These are phyloP conservation scores for Coix lacrymajobi DNA, from an alignment of 176 grass and related monocot species.

Conservation along the genomic window DNA sequence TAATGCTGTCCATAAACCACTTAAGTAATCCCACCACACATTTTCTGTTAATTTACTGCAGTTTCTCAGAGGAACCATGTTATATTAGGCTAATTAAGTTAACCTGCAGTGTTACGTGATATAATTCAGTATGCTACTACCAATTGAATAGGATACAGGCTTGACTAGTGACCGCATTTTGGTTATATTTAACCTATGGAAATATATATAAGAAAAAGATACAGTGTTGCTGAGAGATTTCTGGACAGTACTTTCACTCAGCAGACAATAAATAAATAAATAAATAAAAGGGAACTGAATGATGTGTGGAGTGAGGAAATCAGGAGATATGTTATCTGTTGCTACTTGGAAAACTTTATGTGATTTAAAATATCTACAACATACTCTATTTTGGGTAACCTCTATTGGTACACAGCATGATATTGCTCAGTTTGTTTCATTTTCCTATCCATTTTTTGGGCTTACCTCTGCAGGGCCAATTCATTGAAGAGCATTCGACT, in stretches of 20 bases:
- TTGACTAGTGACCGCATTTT: background rate
- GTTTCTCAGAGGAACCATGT: background rate
- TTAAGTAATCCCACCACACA: background rate
- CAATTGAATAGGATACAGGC: background rate
- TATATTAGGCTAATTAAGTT: background rate
- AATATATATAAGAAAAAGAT: background rate
- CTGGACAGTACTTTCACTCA: background rate
- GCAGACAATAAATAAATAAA: no score
- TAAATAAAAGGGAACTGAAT: background rate
- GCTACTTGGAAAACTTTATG: background rate
- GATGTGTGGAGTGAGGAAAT: background rate
- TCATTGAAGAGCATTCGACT: conserved; percentile 38
- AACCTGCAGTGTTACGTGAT: background rate
- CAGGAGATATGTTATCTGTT: background rate
- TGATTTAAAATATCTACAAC: background rate
- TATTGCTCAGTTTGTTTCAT: background rate
- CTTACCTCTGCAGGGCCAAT: conserved; percentile 17
- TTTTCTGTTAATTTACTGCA: background rate
- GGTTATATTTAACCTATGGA: background rate
- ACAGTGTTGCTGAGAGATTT: background rate
- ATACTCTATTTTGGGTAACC: background rate
- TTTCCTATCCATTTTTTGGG: background rate
- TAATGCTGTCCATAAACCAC: background rate
- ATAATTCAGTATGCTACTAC: background rate
- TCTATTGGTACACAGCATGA: background rate